These are phyloP conservation scores for Exophiala alcalophila DNA, from an alignment of 2,329 filamentous ascomycete genomes.

Conservation along the genomic window DNA sequence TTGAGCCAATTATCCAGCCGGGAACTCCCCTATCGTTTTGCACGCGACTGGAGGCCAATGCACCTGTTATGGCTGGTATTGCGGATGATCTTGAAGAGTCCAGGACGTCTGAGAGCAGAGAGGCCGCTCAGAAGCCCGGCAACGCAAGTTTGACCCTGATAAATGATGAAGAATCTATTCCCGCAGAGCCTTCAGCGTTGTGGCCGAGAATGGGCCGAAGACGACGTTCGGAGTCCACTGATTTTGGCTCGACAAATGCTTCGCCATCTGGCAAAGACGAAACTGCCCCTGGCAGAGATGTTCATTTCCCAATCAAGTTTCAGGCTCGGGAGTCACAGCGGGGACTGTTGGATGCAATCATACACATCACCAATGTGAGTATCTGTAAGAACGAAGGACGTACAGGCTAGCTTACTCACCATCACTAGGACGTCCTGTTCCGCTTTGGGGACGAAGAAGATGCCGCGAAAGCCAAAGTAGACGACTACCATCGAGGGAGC, in stretches of 20 bases:
- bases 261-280: constrained; percentile 2
- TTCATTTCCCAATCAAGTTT: background rate
- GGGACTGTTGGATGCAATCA: constrained; percentile 15
- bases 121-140: background rate
- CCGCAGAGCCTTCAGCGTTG: constrained; percentile 4
- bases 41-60: constrained; percentile 12
- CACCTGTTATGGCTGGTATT: background rate
- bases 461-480: constrained; percentile 14
- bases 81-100: background rate
- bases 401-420: no score
- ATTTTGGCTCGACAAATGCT: constrained; percentile 7
- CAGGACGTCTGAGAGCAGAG: background rate
- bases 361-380: constrained; percentile 21
- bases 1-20: constrained; percentile 6
- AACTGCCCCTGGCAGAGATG: background rate
- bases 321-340: constrained; percentile 15
- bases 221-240: constrained; percentile 11
- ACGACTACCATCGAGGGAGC: constrained; percentile 11
- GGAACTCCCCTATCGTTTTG: constrained; percentile 20
- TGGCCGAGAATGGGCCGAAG: constrained; percentile 7
- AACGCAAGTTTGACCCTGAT: constrained; percentile 16
- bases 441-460: constrained; percentile 25
- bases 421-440: constrained; percentile 23
- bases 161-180: constrained; percentile 10
- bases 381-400: no score